These are phyloP conservation scores for Vigna reflexopilosa DNA, from an alignment of 306 rosid genomes.

Conservation along the genomic window DNA sequence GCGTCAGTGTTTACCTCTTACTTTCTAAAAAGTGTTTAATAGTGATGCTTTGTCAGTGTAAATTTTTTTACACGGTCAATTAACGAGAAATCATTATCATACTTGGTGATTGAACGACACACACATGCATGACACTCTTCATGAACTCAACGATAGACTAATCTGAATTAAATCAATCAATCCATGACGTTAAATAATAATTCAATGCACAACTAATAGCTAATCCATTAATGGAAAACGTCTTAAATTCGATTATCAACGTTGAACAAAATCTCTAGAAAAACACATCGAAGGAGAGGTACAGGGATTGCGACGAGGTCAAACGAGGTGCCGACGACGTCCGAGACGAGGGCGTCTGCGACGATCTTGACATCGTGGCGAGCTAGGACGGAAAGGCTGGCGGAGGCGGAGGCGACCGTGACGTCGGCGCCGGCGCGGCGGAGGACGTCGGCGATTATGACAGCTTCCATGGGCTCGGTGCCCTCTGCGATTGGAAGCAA, in stretches of 20 bases:
- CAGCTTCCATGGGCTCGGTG: constrained; percentile 92
- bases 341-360: constrained; percentile 76
- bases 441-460: constrained; percentile 81
- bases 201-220: background rate
- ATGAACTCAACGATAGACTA: background rate
- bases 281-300: constrained; percentile 18
- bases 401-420: constrained; percentile 77
- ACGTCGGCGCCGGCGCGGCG: constrained; percentile 95
- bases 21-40: background rate
- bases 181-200: background rate
- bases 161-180: background rate
- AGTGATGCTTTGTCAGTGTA: background rate
- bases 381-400: constrained; percentile 69
- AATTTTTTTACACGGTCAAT: background rate
- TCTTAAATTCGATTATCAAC: background rate
- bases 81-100: background rate
- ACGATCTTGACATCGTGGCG: constrained; percentile 74
- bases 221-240: background rate
- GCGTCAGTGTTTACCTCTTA: background rate
- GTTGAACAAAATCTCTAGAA: background rate
- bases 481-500: constrained; percentile 90
- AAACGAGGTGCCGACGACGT: constrained; percentile 55
- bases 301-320: constrained; percentile 91
- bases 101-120: background rate
- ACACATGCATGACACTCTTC: background rate